A percentile compares a stretch with the other conserved stretches of the same genome.
phyloP scores from a whole-genome alignment of 2,329 filamentous ascomycete genomes.

The Colletotrichum sansevieriae region DNA sequence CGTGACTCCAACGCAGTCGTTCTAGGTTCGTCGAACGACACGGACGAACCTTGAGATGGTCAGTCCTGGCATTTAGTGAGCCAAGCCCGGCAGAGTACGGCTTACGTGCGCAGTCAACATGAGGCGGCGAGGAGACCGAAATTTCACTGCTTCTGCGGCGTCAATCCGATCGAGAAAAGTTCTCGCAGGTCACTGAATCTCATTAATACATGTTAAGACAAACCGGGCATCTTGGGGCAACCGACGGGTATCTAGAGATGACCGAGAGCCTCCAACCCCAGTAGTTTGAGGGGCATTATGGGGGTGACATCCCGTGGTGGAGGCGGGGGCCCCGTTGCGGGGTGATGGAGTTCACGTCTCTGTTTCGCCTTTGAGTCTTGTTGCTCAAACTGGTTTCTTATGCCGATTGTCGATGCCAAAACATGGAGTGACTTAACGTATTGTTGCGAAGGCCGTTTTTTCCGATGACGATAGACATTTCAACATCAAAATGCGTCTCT shows the following conservation, averaged over 20 bases:
- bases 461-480: background rate
- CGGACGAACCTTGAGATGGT: too few relatives aligned
- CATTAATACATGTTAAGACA: background rate
- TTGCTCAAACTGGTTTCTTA: background rate
- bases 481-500: too few relatives aligned
- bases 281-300: background rate
- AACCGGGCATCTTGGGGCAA: background rate
- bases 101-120: too few relatives aligned
- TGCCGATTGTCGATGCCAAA: background rate
- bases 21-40: background rate
- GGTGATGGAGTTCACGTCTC: background rate
- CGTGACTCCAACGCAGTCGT: background rate
- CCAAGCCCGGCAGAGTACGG: too few relatives aligned
- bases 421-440: background rate
- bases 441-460: background rate
- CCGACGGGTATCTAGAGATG: background rate
- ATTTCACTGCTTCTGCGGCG: too few relatives aligned
- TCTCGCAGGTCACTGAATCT: too few relatives aligned
- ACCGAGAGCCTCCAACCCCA: background rate
- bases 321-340: background rate
- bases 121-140: too few relatives aligned
- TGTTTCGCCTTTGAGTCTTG: background rate
- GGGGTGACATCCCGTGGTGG: slow-evolving; percentile 6
- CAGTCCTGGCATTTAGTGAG: too few relatives aligned
- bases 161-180: too few relatives aligned